Evolutionary conservation across 2,329 filamentous ascomycete species (phyloP).

Genomic region (Aspergillus sp.): DNA sequence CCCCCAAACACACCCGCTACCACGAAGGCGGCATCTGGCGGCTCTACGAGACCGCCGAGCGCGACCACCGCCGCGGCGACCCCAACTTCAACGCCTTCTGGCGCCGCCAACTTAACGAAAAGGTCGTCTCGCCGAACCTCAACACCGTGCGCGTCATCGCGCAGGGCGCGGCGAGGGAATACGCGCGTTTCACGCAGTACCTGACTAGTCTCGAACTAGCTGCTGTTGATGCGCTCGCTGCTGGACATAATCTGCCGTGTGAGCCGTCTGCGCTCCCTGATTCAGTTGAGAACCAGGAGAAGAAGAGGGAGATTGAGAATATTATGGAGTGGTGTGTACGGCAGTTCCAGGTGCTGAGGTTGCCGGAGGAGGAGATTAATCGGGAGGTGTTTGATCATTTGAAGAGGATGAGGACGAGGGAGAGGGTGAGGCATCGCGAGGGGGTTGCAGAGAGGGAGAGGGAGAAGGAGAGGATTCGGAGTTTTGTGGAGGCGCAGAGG

Average conservation of each 20-base stretch:
- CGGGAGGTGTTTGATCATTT: constrained; percentile 28
- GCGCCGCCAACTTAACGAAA: constrained; percentile 18
- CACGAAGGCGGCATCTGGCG: constrained; percentile 22
- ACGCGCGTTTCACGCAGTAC: constrained; percentile 1
- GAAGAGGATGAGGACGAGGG: constrained; percentile 11
- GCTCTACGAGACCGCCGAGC: constrained; percentile 18
- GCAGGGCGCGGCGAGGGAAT: constrained; percentile 27
- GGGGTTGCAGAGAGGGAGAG: neutral
- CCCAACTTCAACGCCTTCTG: constrained; percentile 21
- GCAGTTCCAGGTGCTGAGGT: constrained; percentile 22
- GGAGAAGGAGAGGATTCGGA: neutral
- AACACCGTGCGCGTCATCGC: constrained; percentile 33
- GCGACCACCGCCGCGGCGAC: constrained; percentile 14
- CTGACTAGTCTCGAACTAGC: too few species aligned
- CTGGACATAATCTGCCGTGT: too few species aligned
- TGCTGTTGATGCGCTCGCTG: too few species aligned
- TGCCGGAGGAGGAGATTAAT: constrained; percentile 25
- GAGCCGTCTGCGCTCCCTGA: too few species aligned
- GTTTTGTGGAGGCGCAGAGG: neutral
- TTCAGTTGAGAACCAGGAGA: too few species aligned
- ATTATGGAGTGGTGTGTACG: constrained; percentile 30
- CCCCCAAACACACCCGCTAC: constrained; percentile 13
- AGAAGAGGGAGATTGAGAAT: too few species aligned
- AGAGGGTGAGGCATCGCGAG: neutral
- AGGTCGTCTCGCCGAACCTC: constrained; percentile 26